Evolutionary conservation across 2,329 filamentous ascomycete genomes (phyloP).

Genomic region (Fusarium sp.): DNA sequence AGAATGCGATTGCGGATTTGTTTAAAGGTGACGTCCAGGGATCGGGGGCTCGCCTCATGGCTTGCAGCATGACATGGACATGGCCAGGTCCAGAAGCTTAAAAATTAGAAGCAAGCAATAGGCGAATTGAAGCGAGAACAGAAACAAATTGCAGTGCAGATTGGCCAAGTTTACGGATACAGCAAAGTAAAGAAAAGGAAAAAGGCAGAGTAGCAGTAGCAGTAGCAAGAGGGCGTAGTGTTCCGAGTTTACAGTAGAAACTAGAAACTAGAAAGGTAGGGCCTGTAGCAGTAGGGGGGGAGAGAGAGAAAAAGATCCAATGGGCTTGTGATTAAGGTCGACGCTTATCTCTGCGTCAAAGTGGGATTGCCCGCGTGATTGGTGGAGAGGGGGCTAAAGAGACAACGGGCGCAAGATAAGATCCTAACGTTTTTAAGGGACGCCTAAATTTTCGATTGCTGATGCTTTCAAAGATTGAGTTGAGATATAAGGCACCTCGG

Average conservation of each 20-base stretch:
- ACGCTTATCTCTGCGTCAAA: slow-evolving; percentile 39
- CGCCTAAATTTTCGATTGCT: not conserved
- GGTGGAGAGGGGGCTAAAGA: slow-evolving; percentile 16
- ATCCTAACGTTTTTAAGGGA: slow-evolving; percentile 10
- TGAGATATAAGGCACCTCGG: not conserved
- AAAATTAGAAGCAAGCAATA: slow-evolving; percentile 28
- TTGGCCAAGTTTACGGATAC: not conserved
- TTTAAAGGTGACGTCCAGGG: slow-evolving; percentile 31
- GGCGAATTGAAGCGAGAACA: slow-evolving; percentile 3
- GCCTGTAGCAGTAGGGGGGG: slow-evolving; percentile 1
- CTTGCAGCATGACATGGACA: slow-evolving; percentile 44
- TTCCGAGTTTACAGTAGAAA: not conserved
- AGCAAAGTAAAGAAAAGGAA: not conserved
- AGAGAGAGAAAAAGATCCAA: slow-evolving; percentile 7
- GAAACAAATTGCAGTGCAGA: not conserved
- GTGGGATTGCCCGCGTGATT: slow-evolving; percentile 39
- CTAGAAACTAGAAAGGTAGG: not conserved
- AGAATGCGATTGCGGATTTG: slow-evolving; percentile 6
- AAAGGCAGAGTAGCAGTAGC: not conserved
- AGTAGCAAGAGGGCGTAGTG: not conserved
- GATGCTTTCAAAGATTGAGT: slow-evolving; percentile 17
- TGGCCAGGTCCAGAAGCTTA: slow-evolving; percentile 34
- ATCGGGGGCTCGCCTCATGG: slow-evolving; percentile 43
- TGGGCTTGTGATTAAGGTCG: slow-evolving; percentile 19
- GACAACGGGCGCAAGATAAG: slow-evolving; percentile 40